Evolutionary conservation across 2,329 filamentous ascomycete species (phyloP).

Genomic region (Chaetomium sp.): DNA sequence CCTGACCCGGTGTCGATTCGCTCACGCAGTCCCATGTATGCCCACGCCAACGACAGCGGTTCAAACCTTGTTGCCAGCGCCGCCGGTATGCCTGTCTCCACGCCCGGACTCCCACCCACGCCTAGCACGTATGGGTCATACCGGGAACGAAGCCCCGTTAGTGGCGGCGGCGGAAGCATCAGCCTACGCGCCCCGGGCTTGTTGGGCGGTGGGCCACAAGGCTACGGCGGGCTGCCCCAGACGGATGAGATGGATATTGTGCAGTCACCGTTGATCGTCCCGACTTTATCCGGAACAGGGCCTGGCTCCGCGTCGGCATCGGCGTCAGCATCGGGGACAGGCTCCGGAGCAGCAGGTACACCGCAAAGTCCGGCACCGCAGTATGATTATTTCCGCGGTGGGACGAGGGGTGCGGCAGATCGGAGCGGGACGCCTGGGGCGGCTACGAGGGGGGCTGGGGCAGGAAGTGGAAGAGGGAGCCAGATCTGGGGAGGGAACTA

Average conservation of each 20-base stretch:
- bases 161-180: constrained; percentile 17
- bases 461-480: constrained; percentile 6
- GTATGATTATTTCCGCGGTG: constrained; percentile 52
- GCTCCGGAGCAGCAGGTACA: not conserved
- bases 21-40: constrained; percentile 43
- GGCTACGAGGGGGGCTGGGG: constrained; percentile 8
- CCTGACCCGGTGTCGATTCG: constrained; percentile 5
- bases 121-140: constrained; percentile 19
- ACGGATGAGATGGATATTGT: constrained; percentile 36
- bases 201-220: constrained; percentile 50
- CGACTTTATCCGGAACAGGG: constrained; percentile 1
- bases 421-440: constrained; percentile 7
- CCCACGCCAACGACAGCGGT: constrained; percentile 43
- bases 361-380: constrained; percentile 37
- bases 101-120: constrained; percentile 20
- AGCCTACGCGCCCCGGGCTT: constrained; percentile 41
- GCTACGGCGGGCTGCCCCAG: constrained; percentile 55
- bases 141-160: constrained; percentile 1
- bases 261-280: constrained; percentile 19
- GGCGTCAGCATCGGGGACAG: not conserved
- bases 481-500: constrained; percentile 21
- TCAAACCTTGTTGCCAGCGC: constrained; percentile 48
- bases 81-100: constrained; percentile 42
- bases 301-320: constrained; percentile 4
- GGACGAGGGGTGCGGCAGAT: constrained; percentile 9